A percentile compares a stretch with the other conserved stretches of the same genome.
These are phyloP conservation scores for Delitschia confertaspora DNA, from an alignment of 495 filamentous ascomycete species.

Conservation along the genomic window DNA sequence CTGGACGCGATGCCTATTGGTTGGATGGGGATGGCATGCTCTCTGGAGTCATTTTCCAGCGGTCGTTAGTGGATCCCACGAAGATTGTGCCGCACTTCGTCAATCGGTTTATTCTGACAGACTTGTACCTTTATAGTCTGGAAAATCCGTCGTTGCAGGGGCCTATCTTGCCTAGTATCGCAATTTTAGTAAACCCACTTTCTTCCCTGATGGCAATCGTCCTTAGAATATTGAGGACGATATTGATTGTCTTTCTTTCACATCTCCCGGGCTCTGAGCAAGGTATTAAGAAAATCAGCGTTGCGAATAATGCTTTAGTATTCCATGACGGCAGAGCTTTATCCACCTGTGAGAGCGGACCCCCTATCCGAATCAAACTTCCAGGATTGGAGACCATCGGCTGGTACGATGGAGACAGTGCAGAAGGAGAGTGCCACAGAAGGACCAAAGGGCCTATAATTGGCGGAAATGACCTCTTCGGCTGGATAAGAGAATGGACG, in stretches of 20 bases:
- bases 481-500: constrained; percentile 57
- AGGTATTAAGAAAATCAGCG: constrained; percentile 52
- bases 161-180: constrained; percentile 53
- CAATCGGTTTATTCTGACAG: constrained; percentile 57
- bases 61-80: constrained; percentile 23
- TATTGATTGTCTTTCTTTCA: constrained; percentile 46
- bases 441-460: constrained; percentile 33
- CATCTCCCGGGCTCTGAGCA: constrained; percentile 45
- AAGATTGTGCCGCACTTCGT: constrained; percentile 48
- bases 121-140: constrained; percentile 47
- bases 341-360: constrained; percentile 59
- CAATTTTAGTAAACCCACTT: constrained; percentile 48
- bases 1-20: constrained; percentile 52
- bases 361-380: constrained; percentile 52
- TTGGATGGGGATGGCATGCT: constrained; percentile 69
- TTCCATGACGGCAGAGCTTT: constrained; percentile 59
- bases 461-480: constrained; percentile 43
- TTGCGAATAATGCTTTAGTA: constrained; percentile 53
- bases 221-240: constrained; percentile 41
- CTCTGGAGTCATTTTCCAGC: constrained; percentile 50
- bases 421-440: constrained; percentile 40
- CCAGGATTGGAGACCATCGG: constrained; percentile 54
- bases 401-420: constrained; percentile 52
- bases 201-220: constrained; percentile 39
- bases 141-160: constrained; percentile 36